Evolutionary conservation across 768 basidiomycete species (phyloP).

Genomic region (Kwoniella europaea): DNA sequence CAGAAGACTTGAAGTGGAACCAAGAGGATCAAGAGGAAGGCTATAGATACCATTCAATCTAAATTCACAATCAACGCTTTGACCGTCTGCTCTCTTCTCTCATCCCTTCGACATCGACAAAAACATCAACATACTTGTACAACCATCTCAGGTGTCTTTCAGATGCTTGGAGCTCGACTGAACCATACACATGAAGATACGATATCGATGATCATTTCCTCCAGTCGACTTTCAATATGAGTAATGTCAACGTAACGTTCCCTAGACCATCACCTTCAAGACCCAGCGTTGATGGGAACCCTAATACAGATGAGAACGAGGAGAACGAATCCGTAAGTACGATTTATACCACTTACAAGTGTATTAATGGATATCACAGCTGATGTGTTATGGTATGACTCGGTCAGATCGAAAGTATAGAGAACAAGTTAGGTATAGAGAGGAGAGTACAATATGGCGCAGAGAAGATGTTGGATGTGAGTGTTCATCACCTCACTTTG

Average conservation of each 20-base stretch:
- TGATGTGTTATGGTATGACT: too few species aligned
- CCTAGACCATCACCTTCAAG: constrained; percentile 3
- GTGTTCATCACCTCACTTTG: constrained; percentile 51
- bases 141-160: neutral
- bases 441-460: constrained; percentile 88
- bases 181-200: too few species aligned
- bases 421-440: constrained; percentile 73
- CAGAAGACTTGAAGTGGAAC: too few species aligned
- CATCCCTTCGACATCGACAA: neutral
- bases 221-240: neutral
- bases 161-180: too few species aligned
- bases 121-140: neutral
- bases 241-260: neutral
- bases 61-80: neutral
- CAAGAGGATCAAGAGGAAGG: neutral
- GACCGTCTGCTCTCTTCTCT: neutral
- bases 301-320: constrained; percentile 2
- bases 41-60: neutral
- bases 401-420: constrained; percentile 69
- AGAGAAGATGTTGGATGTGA: constrained; percentile 80
- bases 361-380: too few species aligned
- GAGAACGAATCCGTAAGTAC: constrained; percentile 14
- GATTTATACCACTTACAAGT: too few species aligned
- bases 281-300: constrained; percentile 3
- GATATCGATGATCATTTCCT: neutral